phyloP scores from a whole-genome alignment of 768 basidiomycete species.

The Pisolithus sp. region DNA sequence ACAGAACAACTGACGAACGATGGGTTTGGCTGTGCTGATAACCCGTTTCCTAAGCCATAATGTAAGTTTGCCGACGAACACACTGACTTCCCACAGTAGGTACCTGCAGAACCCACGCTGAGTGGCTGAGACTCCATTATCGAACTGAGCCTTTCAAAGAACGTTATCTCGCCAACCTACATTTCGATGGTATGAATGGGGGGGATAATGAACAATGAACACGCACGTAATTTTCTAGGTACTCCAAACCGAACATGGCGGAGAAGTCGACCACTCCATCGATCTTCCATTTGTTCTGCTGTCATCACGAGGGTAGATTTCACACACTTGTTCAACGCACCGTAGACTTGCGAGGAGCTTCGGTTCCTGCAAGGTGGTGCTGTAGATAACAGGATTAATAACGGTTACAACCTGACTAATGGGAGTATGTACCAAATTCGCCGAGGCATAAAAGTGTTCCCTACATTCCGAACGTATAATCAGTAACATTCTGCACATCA shows the following conservation, averaged over 20 bases:
- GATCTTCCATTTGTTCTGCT: neutral
- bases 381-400: neutral
- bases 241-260: neutral
- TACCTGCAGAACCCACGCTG: neutral
- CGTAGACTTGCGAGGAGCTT: too few species aligned
- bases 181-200: neutral
- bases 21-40: too few species aligned
- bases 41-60: too few species aligned
- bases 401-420: neutral
- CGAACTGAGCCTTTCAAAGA: neutral
- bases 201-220: neutral
- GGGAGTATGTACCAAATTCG: too few species aligned
- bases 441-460: neutral
- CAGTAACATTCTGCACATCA: too few species aligned
- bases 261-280: neutral
- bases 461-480: neutral
- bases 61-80: too few species aligned
- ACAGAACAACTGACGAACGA: too few species aligned
- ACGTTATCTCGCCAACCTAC: neutral
- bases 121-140: neutral
- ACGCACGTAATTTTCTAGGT: neutral
- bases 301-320: neutral
- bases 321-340: neutral
- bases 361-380: neutral
- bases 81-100: too few species aligned